phyloP scores from a whole-genome alignment of 129 eudicot species.

The Pseudognaphalium luteoalbum region DNA sequence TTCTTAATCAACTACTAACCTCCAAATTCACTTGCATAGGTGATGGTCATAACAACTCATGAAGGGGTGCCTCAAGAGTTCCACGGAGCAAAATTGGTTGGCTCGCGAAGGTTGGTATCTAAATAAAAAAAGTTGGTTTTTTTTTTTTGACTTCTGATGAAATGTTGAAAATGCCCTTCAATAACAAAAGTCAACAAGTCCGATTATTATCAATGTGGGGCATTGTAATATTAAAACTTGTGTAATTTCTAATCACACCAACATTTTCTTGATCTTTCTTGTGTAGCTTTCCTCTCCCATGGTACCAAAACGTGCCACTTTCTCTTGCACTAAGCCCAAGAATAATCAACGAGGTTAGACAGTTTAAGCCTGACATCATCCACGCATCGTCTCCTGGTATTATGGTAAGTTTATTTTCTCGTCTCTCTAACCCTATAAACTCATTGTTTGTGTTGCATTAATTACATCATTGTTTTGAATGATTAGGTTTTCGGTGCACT shows the following conservation, averaged over 20 bases:
- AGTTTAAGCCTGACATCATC: slow-evolving; percentile 92
- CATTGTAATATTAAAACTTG: neutral
- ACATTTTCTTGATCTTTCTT: slow-evolving; percentile 27
- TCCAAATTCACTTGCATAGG: slow-evolving; percentile 47
- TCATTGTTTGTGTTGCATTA: neutral
- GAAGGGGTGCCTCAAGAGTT: slow-evolving; percentile 96
- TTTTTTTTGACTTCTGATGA: neutral
- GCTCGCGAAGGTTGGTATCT: slow-evolving; percentile 67
- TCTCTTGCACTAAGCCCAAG: slow-evolving; percentile 98
- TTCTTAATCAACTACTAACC: slow-evolving; percentile 10
- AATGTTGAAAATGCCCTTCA: slow-evolving; percentile 14
- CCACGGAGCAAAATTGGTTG: slow-evolving; percentile 83
- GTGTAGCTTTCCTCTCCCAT: slow-evolving; percentile 88
- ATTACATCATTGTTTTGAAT: slow-evolving; percentile 19
- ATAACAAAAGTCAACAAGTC: neutral
- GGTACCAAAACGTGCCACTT: slow-evolving; percentile 97
- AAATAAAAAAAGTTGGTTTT: neutral
- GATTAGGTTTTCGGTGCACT: slow-evolving; percentile 94
- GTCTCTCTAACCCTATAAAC: neutral
- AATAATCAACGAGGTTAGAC: slow-evolving; percentile 84
- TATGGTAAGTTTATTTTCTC: slow-evolving; percentile 55
- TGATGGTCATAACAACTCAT: slow-evolving; percentile 93
- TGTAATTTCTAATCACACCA: slow-evolving; percentile 14
- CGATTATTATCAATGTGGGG: neutral
- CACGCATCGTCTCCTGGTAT: slow-evolving; percentile 98